phyloP scores from a whole-genome alignment of 257 asterid genomes.

The Hygrophila difformis region DNA sequence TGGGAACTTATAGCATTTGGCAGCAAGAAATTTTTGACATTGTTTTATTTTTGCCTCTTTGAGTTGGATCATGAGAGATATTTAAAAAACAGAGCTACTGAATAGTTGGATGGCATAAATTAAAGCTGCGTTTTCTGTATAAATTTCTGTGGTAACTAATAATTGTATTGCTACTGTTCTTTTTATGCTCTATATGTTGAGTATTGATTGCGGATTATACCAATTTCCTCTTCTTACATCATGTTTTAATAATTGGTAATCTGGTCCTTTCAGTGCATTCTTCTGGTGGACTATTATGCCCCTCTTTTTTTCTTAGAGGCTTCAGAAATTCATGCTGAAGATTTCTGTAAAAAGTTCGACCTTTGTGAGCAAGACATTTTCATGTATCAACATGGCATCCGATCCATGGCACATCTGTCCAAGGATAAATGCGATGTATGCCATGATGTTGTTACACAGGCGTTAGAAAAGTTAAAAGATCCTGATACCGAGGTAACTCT shows the following conservation, averaged over 20 bases:
- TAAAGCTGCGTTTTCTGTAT: too few species aligned
- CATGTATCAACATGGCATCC: constrained; percentile 22
- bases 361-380: constrained; percentile 46
- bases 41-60: neutral
- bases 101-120: neutral
- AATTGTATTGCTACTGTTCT: too few species aligned
- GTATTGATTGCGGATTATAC: constrained; percentile 1
- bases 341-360: constrained; percentile 52
- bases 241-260: too few species aligned
- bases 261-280: constrained; percentile 70
- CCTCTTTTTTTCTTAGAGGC: constrained; percentile 77
- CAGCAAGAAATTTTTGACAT: too few species aligned
- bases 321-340: constrained; percentile 39
- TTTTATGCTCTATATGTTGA: too few species aligned
- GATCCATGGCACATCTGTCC: constrained; percentile 26
- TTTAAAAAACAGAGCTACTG: neutral
- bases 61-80: constrained; percentile 7
- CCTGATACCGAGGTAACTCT: constrained; percentile 75
- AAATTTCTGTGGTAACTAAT: constrained; percentile 7
- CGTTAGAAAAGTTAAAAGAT: constrained; percentile 66
- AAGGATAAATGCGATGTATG: constrained; percentile 62
- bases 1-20: constrained; percentile 7
- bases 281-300: constrained; percentile 83
- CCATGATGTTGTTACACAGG: constrained; percentile 63
- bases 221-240: constrained; percentile 11